Evolutionary conservation across 495 filamentous ascomycete species (phyloP), one percentile per base, ranked within the genome.

Genomic region (Trichoderma gamsii): DNA sequence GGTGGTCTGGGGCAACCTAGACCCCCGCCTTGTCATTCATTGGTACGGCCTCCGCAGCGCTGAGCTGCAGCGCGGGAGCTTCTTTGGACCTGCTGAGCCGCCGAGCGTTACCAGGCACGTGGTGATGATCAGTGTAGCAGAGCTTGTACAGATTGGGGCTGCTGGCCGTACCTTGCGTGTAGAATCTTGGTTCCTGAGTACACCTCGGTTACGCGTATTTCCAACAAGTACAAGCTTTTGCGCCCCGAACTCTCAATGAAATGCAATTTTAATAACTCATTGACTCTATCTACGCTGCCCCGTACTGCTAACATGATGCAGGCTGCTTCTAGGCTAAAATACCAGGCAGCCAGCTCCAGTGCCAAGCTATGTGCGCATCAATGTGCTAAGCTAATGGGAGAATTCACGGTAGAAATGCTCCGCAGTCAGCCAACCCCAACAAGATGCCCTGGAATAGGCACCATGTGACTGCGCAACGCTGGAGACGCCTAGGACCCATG

Each of bases 11-110:
- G 56, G 56, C 56, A 61, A 61, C 56, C 25, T 11, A 16, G 21
- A 59, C 29, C 56, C 56, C 56, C 56, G 25, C 56, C 56, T 23
- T 56, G 51, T 56, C n/a, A 23, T 52, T 61, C 21, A 61, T 61
- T 61, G 56, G 56, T 61, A 61, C 56, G 25, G 56, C 13, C 23
- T 29, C 56, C 16, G 44, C 44, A 15, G 44, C 44, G 44, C 12
- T 11, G n/a, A 11, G 44, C 44, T 49, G 44, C 44, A 49, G 44
- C n/a, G 44, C 44, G 44, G 44, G 16, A 29, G 16, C 56, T 21
- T 18, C 27, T 27, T 25, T 52, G n/a, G n/a, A 52, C 49, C 21
- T 52, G 49, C 52, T 61, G 49, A 18, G n/a, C 15, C 51, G 21
- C 21, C 18, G 18, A 11, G 21, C 23, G 56, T 61, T 32, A 61